phyloP scores from a whole-genome alignment of 2,329 filamentous ascomycete genomes.

The Pseudogymnoascus sp. region DNA sequence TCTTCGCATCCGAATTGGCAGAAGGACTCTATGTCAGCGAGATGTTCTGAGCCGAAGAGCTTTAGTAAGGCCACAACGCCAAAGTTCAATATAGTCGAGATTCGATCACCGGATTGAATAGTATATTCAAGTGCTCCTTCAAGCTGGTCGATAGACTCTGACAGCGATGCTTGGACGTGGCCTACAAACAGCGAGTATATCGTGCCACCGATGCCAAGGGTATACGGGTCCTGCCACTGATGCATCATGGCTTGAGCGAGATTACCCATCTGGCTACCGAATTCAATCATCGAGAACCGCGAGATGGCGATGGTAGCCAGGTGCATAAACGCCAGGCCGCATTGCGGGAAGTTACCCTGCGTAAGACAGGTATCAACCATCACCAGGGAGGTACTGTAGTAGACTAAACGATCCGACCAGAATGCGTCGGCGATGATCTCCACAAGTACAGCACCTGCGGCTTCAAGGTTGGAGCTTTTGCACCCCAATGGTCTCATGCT shows the following conservation, averaged over 20 bases:
- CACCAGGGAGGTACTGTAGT: constrained; percentile 61
- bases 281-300: constrained; percentile 62
- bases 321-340: constrained; percentile 59
- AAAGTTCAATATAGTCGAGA: constrained; percentile 62
- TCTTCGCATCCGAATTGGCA: constrained; percentile 67
- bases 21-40: constrained; percentile 60
- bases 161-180: constrained; percentile 58
- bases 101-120: constrained; percentile 59
- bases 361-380: constrained; percentile 59
- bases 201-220: constrained; percentile 59
- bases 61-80: constrained; percentile 59
- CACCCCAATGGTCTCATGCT: constrained; percentile 33
- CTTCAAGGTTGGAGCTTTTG: constrained; percentile 47
- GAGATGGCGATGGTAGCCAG: constrained; percentile 58
- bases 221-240: constrained; percentile 54
- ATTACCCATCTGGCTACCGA: constrained; percentile 56
- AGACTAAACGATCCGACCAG: constrained; percentile 65
- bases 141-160: constrained; percentile 48
- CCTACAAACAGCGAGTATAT: constrained; percentile 62
- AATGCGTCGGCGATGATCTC: constrained; percentile 64
- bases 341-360: constrained; percentile 59
- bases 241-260: constrained; percentile 58
- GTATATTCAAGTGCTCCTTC: constrained; percentile 60
- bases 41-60: constrained; percentile 62
- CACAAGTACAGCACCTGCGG: constrained; percentile 60